Percentiles rank a stretch among this genome's conserved stretches.
Evolutionary conservation across 495 filamentous ascomycete species (phyloP).

Genomic region (Tuber aestivum): DNA sequence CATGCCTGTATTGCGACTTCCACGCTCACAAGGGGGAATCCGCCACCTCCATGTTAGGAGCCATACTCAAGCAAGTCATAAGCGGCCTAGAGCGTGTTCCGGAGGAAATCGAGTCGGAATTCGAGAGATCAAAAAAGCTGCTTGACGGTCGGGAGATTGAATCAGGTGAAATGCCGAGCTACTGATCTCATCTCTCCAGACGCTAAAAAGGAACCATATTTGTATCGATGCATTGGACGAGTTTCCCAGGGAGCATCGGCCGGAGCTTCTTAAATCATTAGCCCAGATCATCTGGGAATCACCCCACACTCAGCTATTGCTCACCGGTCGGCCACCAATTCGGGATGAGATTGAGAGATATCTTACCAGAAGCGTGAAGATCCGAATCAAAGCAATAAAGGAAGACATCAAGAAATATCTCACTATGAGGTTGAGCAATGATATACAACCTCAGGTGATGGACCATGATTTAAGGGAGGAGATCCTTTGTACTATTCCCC

Average conservation of each 20-base stretch:
- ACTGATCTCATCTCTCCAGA: not conserved
- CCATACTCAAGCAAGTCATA: not conserved
- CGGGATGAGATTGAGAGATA: not conserved
- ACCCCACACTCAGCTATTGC: not conserved
- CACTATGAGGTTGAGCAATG: not conserved
- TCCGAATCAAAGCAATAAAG: not conserved
- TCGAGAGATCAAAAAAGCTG: not conserved
- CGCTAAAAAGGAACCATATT: not conserved
- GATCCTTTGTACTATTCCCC: not conserved
- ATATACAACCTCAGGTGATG: not conserved
- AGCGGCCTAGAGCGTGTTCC: not conserved
- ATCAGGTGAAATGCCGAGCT: not conserved
- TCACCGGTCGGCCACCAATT: not conserved
- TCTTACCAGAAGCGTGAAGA: not conserved
- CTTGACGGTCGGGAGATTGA: not conserved
- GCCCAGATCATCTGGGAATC: not conserved
- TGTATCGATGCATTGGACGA: not conserved
- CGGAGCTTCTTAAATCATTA: not conserved
- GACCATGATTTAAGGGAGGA: not conserved
- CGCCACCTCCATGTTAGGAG: not conserved
- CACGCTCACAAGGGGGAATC: not conserved
- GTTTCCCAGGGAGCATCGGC: not conserved
- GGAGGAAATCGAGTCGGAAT: not conserved
- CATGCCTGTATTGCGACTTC: not conserved
- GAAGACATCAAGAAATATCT: not conserved